Conservation (phyloP, 441 rosid genomes). For the Capsella rubella region DNA sequence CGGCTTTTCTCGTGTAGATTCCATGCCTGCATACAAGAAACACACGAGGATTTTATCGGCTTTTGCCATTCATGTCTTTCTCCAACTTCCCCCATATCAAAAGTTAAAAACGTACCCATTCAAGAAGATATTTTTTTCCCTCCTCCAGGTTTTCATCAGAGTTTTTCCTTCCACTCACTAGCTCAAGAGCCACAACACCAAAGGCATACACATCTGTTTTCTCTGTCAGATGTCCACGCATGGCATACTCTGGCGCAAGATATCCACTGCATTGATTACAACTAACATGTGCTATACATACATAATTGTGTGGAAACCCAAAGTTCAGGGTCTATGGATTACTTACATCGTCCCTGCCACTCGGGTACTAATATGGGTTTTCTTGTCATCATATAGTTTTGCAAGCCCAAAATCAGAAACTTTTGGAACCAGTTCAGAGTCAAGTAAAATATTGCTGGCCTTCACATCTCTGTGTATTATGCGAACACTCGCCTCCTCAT, state of each 20-base stretch:
- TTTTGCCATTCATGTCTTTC: neutral
- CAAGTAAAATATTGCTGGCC: constrained; percentile 45
- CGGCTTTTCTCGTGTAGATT: constrained; percentile 51
- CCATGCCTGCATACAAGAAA: constrained; percentile 58
- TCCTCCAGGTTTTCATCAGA: constrained; percentile 46
- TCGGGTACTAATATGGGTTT: constrained; percentile 74
- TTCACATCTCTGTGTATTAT: constrained; percentile 83
- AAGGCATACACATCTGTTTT: constrained; percentile 80
- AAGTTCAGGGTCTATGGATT: neutral
- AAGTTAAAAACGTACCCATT: constrained; percentile 52
- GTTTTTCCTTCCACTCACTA: constrained; percentile 71
- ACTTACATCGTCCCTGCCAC: constrained; percentile 78
- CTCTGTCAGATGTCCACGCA: constrained; percentile 85
- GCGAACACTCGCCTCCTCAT: constrained; percentile 70
- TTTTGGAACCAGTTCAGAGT: constrained; percentile 66
- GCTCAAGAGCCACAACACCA: constrained; percentile 71
- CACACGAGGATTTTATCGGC: neutral
- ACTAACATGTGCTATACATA: neutral
- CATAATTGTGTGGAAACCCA: neutral
- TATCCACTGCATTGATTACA: constrained; percentile 58
- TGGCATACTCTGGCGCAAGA: constrained; percentile 83
- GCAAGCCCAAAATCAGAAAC: constrained; percentile 82
- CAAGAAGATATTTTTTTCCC: constrained; percentile 59
- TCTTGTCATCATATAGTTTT: constrained; percentile 73
- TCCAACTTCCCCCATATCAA: neutral